Conservation (phyloP, 306 rosid species). For the Morella rubra region DNA sequence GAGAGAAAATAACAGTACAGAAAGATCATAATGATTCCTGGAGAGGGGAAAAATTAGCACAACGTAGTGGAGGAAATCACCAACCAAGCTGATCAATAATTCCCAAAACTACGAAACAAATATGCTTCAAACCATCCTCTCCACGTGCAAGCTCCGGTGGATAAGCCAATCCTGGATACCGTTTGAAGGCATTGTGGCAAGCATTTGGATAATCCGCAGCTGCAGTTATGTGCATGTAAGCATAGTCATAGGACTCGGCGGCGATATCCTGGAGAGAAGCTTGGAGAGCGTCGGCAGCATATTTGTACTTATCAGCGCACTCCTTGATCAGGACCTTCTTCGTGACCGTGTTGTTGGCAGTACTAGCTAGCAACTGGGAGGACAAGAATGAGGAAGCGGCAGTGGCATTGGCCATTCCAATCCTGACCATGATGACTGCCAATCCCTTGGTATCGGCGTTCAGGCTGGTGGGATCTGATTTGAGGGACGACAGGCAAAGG, state of each 20-base stretch:
- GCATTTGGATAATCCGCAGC: slow-evolving; percentile 84
- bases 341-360: slow-evolving; percentile 29
- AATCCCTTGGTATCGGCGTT: slow-evolving; percentile 68
- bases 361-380: slow-evolving; percentile 41
- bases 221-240: slow-evolving; percentile 66
- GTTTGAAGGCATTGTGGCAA: slow-evolving; percentile 66
- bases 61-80: slow-evolving; percentile 16
- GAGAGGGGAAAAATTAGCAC: neutral
- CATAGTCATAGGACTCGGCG: slow-evolving; percentile 67
- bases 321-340: slow-evolving; percentile 60
- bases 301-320: slow-evolving; percentile 66
- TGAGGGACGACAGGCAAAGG: slow-evolving; percentile 70
- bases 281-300: slow-evolving; percentile 65
- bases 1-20: neutral
- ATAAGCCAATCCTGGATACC: slow-evolving; percentile 48
- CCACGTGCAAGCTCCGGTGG: slow-evolving; percentile 63
- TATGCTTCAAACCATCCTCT: slow-evolving; percentile 70
- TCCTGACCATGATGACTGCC: slow-evolving; percentile 60
- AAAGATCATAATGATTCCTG: neutral
- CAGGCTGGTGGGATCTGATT: slow-evolving; percentile 60
- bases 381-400: slow-evolving; percentile 71
- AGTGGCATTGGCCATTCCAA: slow-evolving; percentile 66
- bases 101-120: slow-evolving; percentile 78
- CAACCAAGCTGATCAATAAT: slow-evolving; percentile 65
- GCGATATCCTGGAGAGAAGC: slow-evolving; percentile 55